phyloP scores from a whole-genome alignment of 2,329 filamentous ascomycete species.

The Aspergillus sergii region DNA sequence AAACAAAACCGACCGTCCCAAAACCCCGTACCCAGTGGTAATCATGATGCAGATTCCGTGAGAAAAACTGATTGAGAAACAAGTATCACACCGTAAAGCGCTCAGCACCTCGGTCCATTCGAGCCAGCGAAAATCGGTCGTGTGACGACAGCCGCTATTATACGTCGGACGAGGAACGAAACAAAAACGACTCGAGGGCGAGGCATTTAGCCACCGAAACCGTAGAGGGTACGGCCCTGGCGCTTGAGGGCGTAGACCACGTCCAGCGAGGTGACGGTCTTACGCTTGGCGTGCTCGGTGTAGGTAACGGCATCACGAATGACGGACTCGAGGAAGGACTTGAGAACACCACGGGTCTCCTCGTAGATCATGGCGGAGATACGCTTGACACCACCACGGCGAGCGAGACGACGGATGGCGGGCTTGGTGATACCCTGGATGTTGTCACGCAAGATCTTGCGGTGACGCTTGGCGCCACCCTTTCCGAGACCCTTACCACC shows the following conservation, averaged over 20 bases:
- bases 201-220: conserved; percentile 75
- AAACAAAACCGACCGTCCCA: conserved; percentile 11
- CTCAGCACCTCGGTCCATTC: conserved; percentile 18
- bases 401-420: conserved; percentile 96
- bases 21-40: conserved; percentile 18
- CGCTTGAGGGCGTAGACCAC: conserved; percentile 67
- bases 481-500: conserved; percentile 98
- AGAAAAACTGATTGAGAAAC: conserved; percentile 5
- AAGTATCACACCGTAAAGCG: conserved; percentile 25
- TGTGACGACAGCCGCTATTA: neutral
- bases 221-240: conserved; percentile 75
- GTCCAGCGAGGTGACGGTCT: conserved; percentile 59
- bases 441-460: conserved; percentile 99
- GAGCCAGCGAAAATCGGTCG: neutral
- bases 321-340: conserved; percentile 81
- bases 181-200: neutral
- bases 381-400: conserved; percentile 99
- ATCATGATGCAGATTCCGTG: conserved; percentile 3
- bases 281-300: conserved; percentile 80
- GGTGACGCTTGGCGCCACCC: conserved; percentile 97
- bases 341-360: conserved; percentile 79
- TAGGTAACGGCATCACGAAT: conserved; percentile 80
- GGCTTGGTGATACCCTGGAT: conserved; percentile 99
- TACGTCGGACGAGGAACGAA: neutral
- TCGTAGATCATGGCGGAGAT: conserved; percentile 95